Base-by-base conservation (phyloP, 345 rosid genomes). In the Raphanus raphanistrum region DNA sequence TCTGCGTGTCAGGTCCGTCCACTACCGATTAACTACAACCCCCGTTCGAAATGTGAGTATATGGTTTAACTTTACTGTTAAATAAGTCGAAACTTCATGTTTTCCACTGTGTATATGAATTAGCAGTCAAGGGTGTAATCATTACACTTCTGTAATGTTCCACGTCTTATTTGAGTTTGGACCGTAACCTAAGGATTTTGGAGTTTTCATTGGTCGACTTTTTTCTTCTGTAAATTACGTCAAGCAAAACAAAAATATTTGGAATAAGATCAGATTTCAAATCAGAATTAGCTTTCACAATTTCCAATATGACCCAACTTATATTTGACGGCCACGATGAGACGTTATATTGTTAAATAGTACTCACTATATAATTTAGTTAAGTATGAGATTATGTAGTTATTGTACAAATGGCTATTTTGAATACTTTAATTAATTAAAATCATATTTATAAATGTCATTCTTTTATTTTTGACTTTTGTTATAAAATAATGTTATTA, bases 111-210 rank as follows among this genome's bases (percentile, higher is more conserved):
- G 28, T 52, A 8, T 73, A 64, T 35, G 31, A 55, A 15, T 15
- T 66, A 55, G 48, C 28, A 25, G 68, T 63, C 69, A 62, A 73
- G 29, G 60, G 60, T 50, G 50, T 50, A 25, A 43, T 29, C 2
- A n/a, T 45, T 50, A 32, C 28, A 45, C 9, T 68, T 48, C 21
- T 35, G 41, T 61, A 76, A 33, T 48, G 28, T 61, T 76, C 68
- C 68, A 67, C 55, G 71, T 74, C 71, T n/a, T 57, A 61, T 7
- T 68, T 68, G 10, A 60, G 13, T 45, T 48, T 50, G 74, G 63
- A 76, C 74, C 79, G 74, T 68, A 32, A 50, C 62, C 63, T 68
- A 45, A 13, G 27, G 38, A 60, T 50, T 73, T 72, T 63, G 0
- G 9, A 31, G 50, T 32, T 63, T 35, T 48, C 61, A 9, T 1